Evolutionary conservation across 2,329 filamentous ascomycete genomes (phyloP).

Genomic region (Colletotrichum siamense): DNA sequence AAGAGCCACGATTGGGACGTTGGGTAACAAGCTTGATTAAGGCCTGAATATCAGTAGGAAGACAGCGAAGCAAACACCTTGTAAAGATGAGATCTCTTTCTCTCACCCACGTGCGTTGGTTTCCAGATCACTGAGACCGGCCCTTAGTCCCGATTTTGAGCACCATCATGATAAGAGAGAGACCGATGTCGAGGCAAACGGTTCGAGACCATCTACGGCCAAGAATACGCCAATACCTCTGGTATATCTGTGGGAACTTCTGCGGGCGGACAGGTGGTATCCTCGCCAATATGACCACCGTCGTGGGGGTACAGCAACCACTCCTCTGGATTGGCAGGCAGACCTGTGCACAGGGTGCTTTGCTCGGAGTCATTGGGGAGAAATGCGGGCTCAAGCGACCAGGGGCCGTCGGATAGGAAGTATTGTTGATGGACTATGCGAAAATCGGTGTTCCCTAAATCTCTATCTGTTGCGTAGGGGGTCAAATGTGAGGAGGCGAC

Average conservation of each 20-base stretch:
- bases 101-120: neutral
- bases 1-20: rapidly evolving
- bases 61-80: rapidly evolving
- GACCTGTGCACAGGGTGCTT: rapidly evolving
- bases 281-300: neutral
- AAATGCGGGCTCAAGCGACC: neutral
- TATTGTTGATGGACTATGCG: neutral
- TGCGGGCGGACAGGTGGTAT: neutral
- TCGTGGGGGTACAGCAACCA: neutral
- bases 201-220: neutral
- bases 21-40: neutral
- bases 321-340: neutral
- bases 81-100: rapidly evolving
- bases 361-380: neutral
- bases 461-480: neutral
- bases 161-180: neutral
- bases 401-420: neutral
- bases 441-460: neutral
- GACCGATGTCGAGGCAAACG: neutral
- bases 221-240: neutral
- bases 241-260: neutral
- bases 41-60: rapidly evolving
- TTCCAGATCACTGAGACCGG: neutral
- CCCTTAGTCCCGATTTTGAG: neutral
- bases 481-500: neutral